A percentile compares a stretch with the other conserved stretches of the same genome.
phyloP scores from a whole-genome alignment of 192 early-diverging fungal genomes.

The Podila epicladia region DNA sequence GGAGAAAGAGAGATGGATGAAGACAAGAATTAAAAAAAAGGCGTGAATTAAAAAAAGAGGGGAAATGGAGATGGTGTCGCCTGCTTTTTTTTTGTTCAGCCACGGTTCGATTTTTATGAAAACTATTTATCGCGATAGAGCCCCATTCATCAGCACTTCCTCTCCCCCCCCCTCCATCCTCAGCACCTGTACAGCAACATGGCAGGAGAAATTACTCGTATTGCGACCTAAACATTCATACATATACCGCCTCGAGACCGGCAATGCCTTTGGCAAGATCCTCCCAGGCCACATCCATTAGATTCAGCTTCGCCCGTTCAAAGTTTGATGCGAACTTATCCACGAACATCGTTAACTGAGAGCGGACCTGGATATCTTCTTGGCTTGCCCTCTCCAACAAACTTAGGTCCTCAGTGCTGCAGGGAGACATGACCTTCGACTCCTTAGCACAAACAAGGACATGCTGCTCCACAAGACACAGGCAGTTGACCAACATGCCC shows the following conservation, averaged over 20 bases:
- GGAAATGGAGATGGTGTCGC: background rate
- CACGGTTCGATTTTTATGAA: too few species aligned
- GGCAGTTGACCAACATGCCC: slow-evolving; percentile 26
- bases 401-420: too few species aligned
- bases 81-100: too few species aligned
- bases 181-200: background rate
- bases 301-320: slow-evolving; percentile 22
- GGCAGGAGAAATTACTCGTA: too few species aligned
- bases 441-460: background rate
- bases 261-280: slow-evolving; percentile 10
- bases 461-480: slow-evolving; percentile 21
- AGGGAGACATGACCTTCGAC: too few species aligned
- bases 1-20: background rate
- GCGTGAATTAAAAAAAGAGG: background rate
- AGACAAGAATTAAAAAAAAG: background rate
- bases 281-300: slow-evolving; percentile 29
- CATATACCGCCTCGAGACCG: background rate
- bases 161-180: too few species aligned
- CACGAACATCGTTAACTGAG: slow-evolving; percentile 29
- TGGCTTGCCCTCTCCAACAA: slow-evolving; percentile 8
- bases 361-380: slow-evolving; percentile 18
- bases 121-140: too few species aligned
- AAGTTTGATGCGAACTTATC: slow-evolving; percentile 43
- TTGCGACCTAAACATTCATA: too few species aligned
- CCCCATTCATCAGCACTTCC: background rate